phyloP scores from a whole-genome alignment of 1,284 basidiomycete species.

The Cystobasidium slooffiae region DNA sequence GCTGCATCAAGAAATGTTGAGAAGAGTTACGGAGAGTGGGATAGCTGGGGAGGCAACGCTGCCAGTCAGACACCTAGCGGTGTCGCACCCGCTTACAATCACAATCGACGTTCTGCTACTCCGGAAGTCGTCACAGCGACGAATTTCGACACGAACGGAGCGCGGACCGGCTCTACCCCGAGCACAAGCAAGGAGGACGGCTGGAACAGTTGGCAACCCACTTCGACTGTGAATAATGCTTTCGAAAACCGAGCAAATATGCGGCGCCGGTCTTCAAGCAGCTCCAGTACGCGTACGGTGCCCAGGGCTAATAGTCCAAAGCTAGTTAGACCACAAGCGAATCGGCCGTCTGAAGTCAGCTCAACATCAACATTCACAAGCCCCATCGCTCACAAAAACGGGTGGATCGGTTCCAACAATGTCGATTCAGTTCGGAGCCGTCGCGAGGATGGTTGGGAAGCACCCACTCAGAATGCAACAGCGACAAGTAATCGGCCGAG shows the following conservation, averaged over 20 bases:
- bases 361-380: no score
- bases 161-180: neutral
- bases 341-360: neutral
- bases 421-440: no score
- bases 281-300: neutral
- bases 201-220: conserved; percentile 13
- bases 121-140: no score
- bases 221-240: conserved; percentile 22
- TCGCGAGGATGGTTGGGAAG: no score
- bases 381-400: no score
- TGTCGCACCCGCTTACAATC: neutral
- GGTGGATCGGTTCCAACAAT: no score
- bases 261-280: neutral
- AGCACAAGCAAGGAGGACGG: conserved; percentile 3
- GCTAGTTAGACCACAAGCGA: neutral
- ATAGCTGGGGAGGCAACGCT: conserved; percentile 4
- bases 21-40: neutral
- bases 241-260: conserved; percentile 7
- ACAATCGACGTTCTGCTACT: neutral
- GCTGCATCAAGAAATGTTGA: neutral
- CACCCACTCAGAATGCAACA: no score
- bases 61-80: neutral
- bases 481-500: no score
- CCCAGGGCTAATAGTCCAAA: neutral
- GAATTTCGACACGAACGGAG: neutral